phyloP scores from a whole-genome alignment of 768 basidiomycete species.

The Pholiota molesta region DNA sequence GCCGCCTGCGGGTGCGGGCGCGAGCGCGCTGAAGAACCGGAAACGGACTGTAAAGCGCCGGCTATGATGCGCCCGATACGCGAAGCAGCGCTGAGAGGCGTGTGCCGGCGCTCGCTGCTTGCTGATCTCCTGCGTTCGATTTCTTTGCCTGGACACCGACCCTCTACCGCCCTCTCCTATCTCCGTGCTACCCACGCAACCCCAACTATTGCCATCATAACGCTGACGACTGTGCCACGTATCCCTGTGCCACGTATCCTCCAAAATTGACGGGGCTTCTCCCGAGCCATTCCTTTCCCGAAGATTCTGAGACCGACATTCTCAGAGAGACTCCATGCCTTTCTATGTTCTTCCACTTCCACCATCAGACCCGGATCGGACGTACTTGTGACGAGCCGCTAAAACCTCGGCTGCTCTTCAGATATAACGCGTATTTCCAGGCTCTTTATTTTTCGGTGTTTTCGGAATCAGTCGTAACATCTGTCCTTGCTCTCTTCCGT shows the following conservation, averaged over 20 bases:
- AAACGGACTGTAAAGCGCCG: neutral
- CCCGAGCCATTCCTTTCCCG: neutral
- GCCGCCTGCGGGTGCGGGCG: slow-evolving; percentile 5
- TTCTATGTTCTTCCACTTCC: neutral
- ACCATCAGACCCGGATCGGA: neutral
- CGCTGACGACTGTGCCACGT: neutral
- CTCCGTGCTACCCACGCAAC: neutral
- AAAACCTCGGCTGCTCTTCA: neutral
- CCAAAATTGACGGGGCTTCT: neutral
- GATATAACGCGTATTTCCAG: neutral
- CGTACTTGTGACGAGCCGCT: neutral
- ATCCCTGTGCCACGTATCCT: neutral
- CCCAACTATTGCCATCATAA: neutral
- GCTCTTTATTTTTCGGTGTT: neutral
- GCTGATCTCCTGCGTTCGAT: neutral
- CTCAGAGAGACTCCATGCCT: neutral
- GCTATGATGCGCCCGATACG: neutral
- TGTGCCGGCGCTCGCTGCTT: neutral
- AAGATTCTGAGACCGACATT: neutral
- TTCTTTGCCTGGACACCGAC: neutral
- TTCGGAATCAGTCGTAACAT: neutral
- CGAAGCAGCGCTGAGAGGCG: neutral
- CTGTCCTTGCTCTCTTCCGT: neutral
- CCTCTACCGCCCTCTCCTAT: neutral
- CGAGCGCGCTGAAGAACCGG: neutral